Evolutionary conservation across 2,329 filamentous ascomycete species (phyloP).

Genomic region (Diaporthe caulivora): DNA sequence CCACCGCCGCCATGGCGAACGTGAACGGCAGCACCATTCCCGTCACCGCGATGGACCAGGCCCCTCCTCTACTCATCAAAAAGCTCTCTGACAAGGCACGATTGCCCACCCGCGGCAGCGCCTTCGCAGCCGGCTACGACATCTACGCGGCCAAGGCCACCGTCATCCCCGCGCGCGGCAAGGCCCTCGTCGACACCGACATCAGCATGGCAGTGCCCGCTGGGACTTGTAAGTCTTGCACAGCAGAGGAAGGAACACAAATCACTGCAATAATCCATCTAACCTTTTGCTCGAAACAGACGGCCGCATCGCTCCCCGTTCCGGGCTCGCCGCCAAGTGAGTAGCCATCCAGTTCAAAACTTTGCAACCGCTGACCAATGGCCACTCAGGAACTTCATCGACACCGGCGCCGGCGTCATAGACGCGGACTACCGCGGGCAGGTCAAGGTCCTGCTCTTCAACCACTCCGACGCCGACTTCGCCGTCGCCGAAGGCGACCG

Average conservation of each 20-base stretch:
- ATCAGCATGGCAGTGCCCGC: conserved; percentile 91
- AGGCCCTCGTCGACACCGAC: conserved; percentile 90
- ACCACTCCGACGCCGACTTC: conserved; percentile 87
- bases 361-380: neutral
- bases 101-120: conserved; percentile 88
- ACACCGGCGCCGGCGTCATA: conserved; percentile 95
- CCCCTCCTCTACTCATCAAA: conserved; percentile 84
- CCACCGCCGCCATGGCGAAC: conserved; percentile 42
- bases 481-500: conserved; percentile 87
- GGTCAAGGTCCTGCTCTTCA: conserved; percentile 95
- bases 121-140: conserved; percentile 94
- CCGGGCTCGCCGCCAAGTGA: conserved; percentile 85
- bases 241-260: neutral
- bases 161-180: conserved; percentile 83
- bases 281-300: conserved; percentile 63
- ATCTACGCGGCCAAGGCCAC: conserved; percentile 84
- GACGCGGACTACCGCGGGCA: conserved; percentile 97
- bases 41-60: conserved; percentile 52
- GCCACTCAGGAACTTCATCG: conserved; percentile 80
- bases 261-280: neutral
- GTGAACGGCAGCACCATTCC: conserved; percentile 46
- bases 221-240: conserved; percentile 79
- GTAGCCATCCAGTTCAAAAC: neutral
- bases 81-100: conserved; percentile 85
- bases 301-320: conserved; percentile 89